Percentiles rank a stretch among this genome's conserved stretches.
These are phyloP conservation scores for Simplicillium aogashimaense DNA, from an alignment of 2,329 filamentous ascomycete species.

Conservation along the genomic window DNA sequence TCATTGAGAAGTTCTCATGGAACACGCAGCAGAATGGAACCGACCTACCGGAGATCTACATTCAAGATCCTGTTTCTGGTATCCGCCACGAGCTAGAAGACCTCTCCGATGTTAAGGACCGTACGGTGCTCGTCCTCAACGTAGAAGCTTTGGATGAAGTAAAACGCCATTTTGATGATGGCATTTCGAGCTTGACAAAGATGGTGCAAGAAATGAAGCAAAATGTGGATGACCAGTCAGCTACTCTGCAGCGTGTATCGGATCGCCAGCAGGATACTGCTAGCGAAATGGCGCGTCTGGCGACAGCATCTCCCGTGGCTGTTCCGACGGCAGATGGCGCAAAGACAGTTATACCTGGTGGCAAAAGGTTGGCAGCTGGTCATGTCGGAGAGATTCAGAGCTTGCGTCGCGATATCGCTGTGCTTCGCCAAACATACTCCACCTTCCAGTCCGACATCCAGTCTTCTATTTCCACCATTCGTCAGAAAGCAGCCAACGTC, in stretches of 20 bases:
- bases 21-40: constrained; percentile 90
- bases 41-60: constrained; percentile 93
- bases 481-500: constrained; percentile 70
- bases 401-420: constrained; percentile 78
- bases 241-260: constrained; percentile 74
- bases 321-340: constrained; percentile 30
- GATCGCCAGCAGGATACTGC: constrained; percentile 84
- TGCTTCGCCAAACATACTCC: constrained; percentile 87
- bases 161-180: constrained; percentile 91
- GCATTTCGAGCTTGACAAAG: constrained; percentile 66
- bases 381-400: constrained; percentile 73
- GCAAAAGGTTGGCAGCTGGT: constrained; percentile 38
- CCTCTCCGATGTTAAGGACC: constrained; percentile 83
- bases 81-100: constrained; percentile 97
- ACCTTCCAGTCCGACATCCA: constrained; percentile 84
- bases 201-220: constrained; percentile 82
- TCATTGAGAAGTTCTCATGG: constrained; percentile 99
- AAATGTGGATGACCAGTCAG: constrained; percentile 73
- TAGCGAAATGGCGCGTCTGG: constrained; percentile 66
- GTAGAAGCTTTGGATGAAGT: constrained; percentile 91
- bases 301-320: constrained; percentile 33
- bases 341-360: constrained; percentile 21
- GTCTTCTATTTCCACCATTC: constrained; percentile 74
- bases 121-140: constrained; percentile 90
- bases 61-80: constrained; percentile 90